phyloP scores from a whole-genome alignment of 768 basidiomycete species.

The Lyophyllum atratum region DNA sequence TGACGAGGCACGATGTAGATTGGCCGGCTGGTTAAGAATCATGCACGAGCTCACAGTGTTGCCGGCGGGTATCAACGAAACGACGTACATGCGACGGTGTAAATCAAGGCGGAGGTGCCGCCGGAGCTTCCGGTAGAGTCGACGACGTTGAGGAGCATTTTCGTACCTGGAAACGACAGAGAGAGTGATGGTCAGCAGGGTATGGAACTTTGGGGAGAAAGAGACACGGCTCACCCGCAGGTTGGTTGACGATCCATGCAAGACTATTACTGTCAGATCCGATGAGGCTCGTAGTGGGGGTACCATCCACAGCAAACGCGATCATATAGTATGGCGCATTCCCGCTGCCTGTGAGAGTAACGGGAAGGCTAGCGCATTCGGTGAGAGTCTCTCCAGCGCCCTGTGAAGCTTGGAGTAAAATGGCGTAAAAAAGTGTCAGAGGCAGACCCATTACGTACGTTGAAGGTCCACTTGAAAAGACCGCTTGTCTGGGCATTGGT shows the following conservation, averaged over 20 bases:
- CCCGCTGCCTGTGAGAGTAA: slow-evolving; percentile 5
- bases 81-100: slow-evolving; percentile 37
- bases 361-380: background rate
- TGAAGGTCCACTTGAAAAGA: slow-evolving; percentile 3
- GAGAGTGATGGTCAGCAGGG: background rate
- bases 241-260: slow-evolving; percentile 44
- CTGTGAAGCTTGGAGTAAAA: background rate
- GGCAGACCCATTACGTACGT: background rate
- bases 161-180: slow-evolving; percentile 32
- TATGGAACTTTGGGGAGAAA: background rate
- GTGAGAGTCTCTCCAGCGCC: background rate
- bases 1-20: slow-evolving; percentile 13
- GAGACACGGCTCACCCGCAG: slow-evolving; percentile 33
- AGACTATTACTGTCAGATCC: slow-evolving; percentile 38
- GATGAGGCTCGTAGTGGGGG: slow-evolving; percentile 33
- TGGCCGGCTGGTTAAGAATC: slow-evolving; percentile 12
- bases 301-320: slow-evolving; percentile 39
- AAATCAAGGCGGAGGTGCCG: slow-evolving; percentile 36
- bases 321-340: slow-evolving; percentile 45
- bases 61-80: background rate
- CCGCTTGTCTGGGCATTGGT: slow-evolving; percentile 1
- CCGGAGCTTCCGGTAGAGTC: slow-evolving; percentile 45
- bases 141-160: slow-evolving; percentile 43
- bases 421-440: background rate
- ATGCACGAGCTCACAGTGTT: background rate